Base-by-base conservation (phyloP, 495 filamentous ascomycete species). In the Cercophora samala region DNA sequence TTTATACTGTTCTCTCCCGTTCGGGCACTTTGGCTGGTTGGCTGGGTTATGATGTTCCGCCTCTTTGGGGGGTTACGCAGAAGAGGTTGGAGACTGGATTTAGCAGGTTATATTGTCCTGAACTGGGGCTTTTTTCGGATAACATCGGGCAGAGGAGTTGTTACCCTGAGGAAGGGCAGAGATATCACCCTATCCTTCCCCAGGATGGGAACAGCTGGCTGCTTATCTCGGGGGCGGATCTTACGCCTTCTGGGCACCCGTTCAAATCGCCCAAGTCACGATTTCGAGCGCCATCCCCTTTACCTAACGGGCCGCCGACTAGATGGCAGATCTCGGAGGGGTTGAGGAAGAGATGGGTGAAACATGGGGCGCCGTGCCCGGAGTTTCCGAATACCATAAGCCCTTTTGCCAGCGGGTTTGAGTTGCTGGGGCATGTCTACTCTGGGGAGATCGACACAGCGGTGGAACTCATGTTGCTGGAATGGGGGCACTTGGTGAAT, bases 401-500 rank as follows among this genome's bases (percentile, higher is more conserved):
- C 5, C 86, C 87, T 1, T 89, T 90, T 74, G 83, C 85, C 32
- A 84, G 82, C 9, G 82, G 83, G 11, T 86, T 89, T 63, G 87
- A 90, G 68, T 77, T 89, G 21, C 83, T 87, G 71, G 85, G 81
- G 9, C 87, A 89, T 68, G 79, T 81, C 42, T 75, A 78, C 5
- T 84, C 82, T 0, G 75, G 77, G 5, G 75, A 84, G 54, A 66
- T 77, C 19, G 73, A 74, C 24, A 75, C 78, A 4, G 87, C 86
- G 1, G 76, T 90, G 22, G 84, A 86, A 25, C 80, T 90, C 5
- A 85, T 86, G 69, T 76, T 81, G 18, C 75, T 82, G 6, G 81
- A 82, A 72, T 90, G 88, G 87, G 85, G 83, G 17, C 86, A 85
- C 77, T 85, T 88, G 76, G 81, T 89, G 46, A 79, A 88, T 66